Base-by-base conservation (phyloP, 768 basidiomycete genomes). In the Psilocybe cyanescens region DNA sequence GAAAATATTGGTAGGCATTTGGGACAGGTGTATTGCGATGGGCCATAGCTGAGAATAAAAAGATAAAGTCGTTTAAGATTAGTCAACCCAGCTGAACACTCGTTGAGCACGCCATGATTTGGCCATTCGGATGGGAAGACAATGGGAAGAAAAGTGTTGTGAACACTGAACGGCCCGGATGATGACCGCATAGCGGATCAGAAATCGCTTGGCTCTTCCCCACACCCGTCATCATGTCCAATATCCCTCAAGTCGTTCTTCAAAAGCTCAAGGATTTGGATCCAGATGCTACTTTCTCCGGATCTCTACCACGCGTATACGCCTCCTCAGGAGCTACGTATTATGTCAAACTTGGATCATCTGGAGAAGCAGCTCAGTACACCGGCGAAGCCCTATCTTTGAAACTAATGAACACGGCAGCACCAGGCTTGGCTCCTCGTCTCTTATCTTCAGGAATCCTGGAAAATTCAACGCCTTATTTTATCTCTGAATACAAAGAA, bases 401-500 rank as follows among this genome's bases (percentile, higher is more conserved):
- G 56, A 82, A 76, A 62, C 84, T 81, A 2, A 90, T 93, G 53
- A 67, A 79, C 29, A 66, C 68, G 16, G 91, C 87, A n/a, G 89
- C 90, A 3, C 89, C 89, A 11, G 85, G 86, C 0, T 71, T 93
- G 24, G 86, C 82, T 1, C 92, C 92, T 0, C 74, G 64, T 17
- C 69, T 93, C 8, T 68, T 91, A 24, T 79, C 81, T 5, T 79
- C 70, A 47, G 88, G 87, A 3, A 57, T 79, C 17, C 70, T 74
- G 11, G 64, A 71, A 6, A 69, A 71, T 19, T 82, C 81, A 8
- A 72, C 67, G 35, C 89, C 90, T 0, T 89, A 82, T 70, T 89
- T 92, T 74, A 80, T 93, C 49, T 89, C 88, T 0, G 88, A 92
- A 70, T 91, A 90, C 78, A 91, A 86, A 70, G 78, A 86, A 35